Evolutionary conservation across 352 stramenopile genomes (phyloP), one percentile per base, ranked within the genome.

Genomic region (Phytophthora nicotianae): DNA sequence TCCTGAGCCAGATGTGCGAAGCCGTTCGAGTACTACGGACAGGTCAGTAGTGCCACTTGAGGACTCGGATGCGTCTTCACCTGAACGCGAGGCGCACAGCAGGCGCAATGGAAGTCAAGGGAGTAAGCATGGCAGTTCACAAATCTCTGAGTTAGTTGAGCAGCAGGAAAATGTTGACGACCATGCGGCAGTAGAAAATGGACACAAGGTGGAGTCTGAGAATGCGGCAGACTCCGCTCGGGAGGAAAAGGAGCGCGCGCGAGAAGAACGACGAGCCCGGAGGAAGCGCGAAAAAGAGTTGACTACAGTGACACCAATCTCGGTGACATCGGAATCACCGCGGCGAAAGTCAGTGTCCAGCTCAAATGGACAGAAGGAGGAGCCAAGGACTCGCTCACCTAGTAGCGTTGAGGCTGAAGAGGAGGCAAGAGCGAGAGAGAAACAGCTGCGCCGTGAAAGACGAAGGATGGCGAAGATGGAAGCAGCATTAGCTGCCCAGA

Each of bases 401-500:
- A 62, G 56, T 29, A 75, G 20, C 26, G 41, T 49, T 7, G 51
- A 65, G 42, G 47, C 37, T 13, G 65, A 62, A 62, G 61, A 75
- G 32, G 56, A 74, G 7, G 7, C 43, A 7, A 69, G 50, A 33
- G 26, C 40, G 19, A 65, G 49, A 24, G 47, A 72, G 49, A 85
- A 85, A 24, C 50, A 69, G 6, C 45, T 77, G 26, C 50, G 71
- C 5, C 66, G 72, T 37, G 70, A 84, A 37, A 68, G 49, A 23
- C 74, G 64, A 14, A 70, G 67, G 32, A 56, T 73, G 17, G 70
- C 62, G 19, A 80, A 76, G 35, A 26, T 80, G 38, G 60, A 81
- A 72, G 63, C 72, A 40, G 70, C 58, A 3, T 33, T 83, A 13
- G 72, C 65, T 53, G 72, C 69, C 5, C 75, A 80, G 43, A 60